Evolutionary conservation across 257 asterid genomes (phyloP), one percentile per base, ranked within the genome.

Genomic region (Cordia subcordata): DNA sequence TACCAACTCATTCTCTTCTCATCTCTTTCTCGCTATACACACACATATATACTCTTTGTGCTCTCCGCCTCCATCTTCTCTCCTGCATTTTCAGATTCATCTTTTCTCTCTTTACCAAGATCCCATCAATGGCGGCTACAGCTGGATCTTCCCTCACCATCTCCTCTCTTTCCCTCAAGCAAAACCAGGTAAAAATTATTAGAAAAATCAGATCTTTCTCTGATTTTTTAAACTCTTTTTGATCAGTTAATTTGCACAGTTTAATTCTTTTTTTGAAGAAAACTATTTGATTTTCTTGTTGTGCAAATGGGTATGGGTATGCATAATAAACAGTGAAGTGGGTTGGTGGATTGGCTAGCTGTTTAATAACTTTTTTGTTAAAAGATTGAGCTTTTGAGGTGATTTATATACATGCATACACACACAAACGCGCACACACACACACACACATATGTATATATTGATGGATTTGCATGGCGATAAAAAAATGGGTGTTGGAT

Each of bases 81-180:
- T 23, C 13, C 20, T 46, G n/a, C 47, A 23, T 47, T 20, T 37
- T 21, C 23, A 32, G 19, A 5, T 32, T 19, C 50, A 39, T 19
- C 21, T 49, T 10, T 17, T 32, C 56, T 47, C 18, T 12, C 13
- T 51, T 62, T 33, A 63, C 60, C 55, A 59, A 22, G 23, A 53
- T 64, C 70, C 64, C 75, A 38, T 47, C 62, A 58, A 61, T 88
- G 96, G 94, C 95, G 14, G 80, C 96, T 15, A 21, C 79, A 19
- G 61, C 86, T 17, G 83, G 84, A 62, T 78, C 90, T 44, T 69
- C 80, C 66, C 66, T 77, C 61, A 65, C 85, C 63, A 40, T 83
- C 47, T 38, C 75, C 53, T 71, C 96, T 17, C 64, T 78, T 88
- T 73, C 88, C 14, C 55, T 78, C 64, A 86, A 75, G 75, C 85